Base-by-base conservation (phyloP, 2,329 filamentous ascomycete genomes). In the Ilyonectria robusta region DNA sequence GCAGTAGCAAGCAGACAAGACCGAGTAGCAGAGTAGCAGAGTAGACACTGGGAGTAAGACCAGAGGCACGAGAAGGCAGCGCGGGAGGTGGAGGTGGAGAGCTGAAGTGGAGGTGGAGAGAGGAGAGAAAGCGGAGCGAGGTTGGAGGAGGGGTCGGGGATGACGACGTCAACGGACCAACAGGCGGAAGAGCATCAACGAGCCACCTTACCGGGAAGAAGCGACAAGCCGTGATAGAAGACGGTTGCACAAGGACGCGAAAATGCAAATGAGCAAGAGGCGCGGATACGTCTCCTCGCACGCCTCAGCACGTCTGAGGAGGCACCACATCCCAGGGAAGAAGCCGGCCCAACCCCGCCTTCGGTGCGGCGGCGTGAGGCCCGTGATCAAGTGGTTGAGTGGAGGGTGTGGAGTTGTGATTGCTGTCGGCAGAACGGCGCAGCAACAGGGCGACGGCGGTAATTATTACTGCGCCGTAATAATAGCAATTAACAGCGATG, bases 11-110 rank as follows among this genome's bases (percentile, higher is more conserved):
- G 50, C 33, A 61, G 17, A 48, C 11, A 44, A 50, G 47, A 48
- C 46, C 6, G 51, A n/a, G 40, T 13, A 42, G 31, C 26, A 21
- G 46, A 61, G 40, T 13, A 42, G 31, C 26, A 21, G 46, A 61
- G 58, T 33, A 47, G 54, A 62, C 57, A 64, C 64, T 57, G 59
- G 63, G 48, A 67, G 53, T 51, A 48, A 19, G 29, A 53, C 33
- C 15, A 35, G 53, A 37, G 31, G 11, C 17, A 47, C 29, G 44
- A 53, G 33, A 29, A 31, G 62, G 35, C 44, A 40, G 42, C 35
- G 48, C 19, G 57, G 56, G 40, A 35, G 56, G 23, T 59, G 56
- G 42, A 60, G 62, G 35, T 50, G 48, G 29, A 8, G 57, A n/a
- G 40, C 35, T 26, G 17, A 51, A 46, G 44, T 40, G 17, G 42